Percentiles rank a stretch among this genome's conserved stretches.
Evolutionary conservation across 2,329 filamentous ascomycete species (phyloP).

Genomic region (Pyrenophora teres): DNA sequence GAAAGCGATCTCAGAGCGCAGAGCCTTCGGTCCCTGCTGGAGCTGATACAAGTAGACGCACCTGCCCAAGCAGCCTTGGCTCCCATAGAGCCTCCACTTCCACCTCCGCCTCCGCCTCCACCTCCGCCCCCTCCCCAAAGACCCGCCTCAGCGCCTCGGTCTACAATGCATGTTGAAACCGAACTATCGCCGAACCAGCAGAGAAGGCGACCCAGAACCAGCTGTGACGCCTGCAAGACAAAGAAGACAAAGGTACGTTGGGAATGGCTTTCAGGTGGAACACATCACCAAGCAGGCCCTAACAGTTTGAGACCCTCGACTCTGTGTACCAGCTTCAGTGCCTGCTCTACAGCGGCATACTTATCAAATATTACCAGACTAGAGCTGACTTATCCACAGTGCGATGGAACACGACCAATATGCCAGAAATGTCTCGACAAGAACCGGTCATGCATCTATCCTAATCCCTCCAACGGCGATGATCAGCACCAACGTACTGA

Average conservation of each 20-base stretch:
- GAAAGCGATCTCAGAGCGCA: slow-evolving; percentile 46
- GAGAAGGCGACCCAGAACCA: slow-evolving; percentile 35
- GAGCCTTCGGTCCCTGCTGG: slow-evolving; percentile 44
- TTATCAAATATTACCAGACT: too few species aligned
- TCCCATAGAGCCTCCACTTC: slow-evolving; percentile 22
- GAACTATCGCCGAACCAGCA: slow-evolving; percentile 14
- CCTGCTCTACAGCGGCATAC: too few species aligned
- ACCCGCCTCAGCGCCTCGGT: slow-evolving; percentile 3
- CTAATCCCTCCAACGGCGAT: slow-evolving; percentile 22
- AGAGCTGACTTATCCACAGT: slow-evolving; percentile 30
- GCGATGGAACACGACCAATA: slow-evolving; percentile 41
- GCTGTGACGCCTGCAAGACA: slow-evolving; percentile 44
- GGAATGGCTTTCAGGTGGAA: not conserved
- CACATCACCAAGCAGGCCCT: not conserved
- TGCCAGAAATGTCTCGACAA: slow-evolving; percentile 45
- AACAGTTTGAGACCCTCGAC: too few species aligned
- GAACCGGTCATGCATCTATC: slow-evolving; percentile 43
- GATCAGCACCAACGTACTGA: slow-evolving; percentile 24
- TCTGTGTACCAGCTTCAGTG: too few species aligned
- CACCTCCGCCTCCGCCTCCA: slow-evolving; percentile 17
- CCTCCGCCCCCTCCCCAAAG: too few species aligned
- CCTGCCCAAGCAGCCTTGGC: slow-evolving; percentile 16
- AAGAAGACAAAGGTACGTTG: slow-evolving; percentile 45
- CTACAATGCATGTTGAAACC: slow-evolving; percentile 9
- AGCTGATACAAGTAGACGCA: slow-evolving; percentile 41